Conservation (phyloP, 179 eudicot genomes). For the Kewa caespitosa region DNA sequence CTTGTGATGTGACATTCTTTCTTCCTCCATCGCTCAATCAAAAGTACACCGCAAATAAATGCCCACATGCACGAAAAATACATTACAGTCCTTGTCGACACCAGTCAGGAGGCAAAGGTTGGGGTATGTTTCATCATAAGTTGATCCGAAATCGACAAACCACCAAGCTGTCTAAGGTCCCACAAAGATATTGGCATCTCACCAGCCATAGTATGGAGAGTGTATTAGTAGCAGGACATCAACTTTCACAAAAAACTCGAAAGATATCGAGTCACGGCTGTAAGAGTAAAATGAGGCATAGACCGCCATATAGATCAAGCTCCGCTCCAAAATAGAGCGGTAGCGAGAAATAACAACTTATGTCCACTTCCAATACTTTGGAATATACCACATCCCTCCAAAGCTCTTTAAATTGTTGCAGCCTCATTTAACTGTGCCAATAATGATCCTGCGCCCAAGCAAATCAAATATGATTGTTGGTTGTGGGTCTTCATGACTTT, state of each 20-base stretch:
- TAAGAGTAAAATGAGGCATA: slow-evolving; percentile 16
- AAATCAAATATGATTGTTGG: neutral
- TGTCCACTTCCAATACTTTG: slow-evolving; percentile 24
- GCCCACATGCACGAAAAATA: no score
- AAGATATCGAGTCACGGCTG: slow-evolving; percentile 4
- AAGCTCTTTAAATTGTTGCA: neutral
- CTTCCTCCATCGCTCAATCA: no score
- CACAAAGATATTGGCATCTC: slow-evolving; percentile 14
- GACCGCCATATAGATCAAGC: neutral
- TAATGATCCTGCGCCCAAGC: slow-evolving; percentile 11
- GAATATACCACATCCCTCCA: slow-evolving; percentile 1
- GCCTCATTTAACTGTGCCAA: neutral
- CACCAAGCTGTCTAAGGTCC: neutral
- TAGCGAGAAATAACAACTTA: neutral
- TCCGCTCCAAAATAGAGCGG: neutral
- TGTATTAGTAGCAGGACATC: slow-evolving; percentile 20
- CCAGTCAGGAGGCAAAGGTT: no score
- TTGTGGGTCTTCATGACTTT: no score
- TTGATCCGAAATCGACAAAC: neutral
- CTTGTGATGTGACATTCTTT: no score
- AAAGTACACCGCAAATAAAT: no score
- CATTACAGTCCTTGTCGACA: no score
- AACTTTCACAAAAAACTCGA: slow-evolving; percentile 23
- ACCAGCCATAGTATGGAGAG: slow-evolving; percentile 3
- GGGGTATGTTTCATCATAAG: slow-evolving; percentile 15